Conservation (phyloP, 2,329 filamentous ascomycete species). For the Ciborinia camelliae region DNA sequence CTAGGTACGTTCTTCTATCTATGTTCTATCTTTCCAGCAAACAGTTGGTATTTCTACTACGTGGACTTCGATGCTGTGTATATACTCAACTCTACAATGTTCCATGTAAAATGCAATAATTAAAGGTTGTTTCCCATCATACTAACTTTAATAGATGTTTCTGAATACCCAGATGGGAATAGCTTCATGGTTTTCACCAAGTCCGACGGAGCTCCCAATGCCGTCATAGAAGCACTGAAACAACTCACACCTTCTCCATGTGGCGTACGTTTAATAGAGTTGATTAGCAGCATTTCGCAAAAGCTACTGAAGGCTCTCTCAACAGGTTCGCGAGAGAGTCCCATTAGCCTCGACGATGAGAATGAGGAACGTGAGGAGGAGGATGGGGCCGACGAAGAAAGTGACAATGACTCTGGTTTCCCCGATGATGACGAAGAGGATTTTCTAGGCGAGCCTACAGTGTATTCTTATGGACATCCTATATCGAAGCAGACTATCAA, state of each 20-base stretch:
- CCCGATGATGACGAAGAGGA: slow-evolving; percentile 30
- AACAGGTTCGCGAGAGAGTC: slow-evolving; percentile 23
- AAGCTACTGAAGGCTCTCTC: slow-evolving; percentile 29
- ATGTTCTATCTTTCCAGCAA: not conserved
- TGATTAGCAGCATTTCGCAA: slow-evolving; percentile 29
- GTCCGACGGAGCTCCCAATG: slow-evolving; percentile 44
- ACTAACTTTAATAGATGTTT: slow-evolving; percentile 45
- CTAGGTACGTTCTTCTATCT: slow-evolving; percentile 24
- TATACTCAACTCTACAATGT: not conserved
- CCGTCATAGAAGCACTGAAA: slow-evolving; percentile 40
- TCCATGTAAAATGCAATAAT: not conserved
- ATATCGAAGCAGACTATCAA: slow-evolving; percentile 12
- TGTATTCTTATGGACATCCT: not conserved
- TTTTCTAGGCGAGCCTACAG: slow-evolving; percentile 26
- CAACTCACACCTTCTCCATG: slow-evolving; percentile 26
- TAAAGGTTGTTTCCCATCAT: slow-evolving; percentile 15
- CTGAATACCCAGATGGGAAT: slow-evolving; percentile 48
- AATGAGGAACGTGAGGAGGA: slow-evolving; percentile 28
- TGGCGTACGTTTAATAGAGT: slow-evolving; percentile 30
- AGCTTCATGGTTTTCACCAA: slow-evolving; percentile 55
- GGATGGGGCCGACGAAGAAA: slow-evolving; percentile 27
- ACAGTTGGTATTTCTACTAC: not conserved
- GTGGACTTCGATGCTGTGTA: not conserved
- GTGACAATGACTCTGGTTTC: slow-evolving; percentile 24
- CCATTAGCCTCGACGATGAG: slow-evolving; percentile 38